A percentile compares a stretch with the other conserved stretches of the same genome.
Evolutionary conservation across 2,329 filamentous ascomycete species (phyloP).

Genomic region (Exophiala calicioides): DNA sequence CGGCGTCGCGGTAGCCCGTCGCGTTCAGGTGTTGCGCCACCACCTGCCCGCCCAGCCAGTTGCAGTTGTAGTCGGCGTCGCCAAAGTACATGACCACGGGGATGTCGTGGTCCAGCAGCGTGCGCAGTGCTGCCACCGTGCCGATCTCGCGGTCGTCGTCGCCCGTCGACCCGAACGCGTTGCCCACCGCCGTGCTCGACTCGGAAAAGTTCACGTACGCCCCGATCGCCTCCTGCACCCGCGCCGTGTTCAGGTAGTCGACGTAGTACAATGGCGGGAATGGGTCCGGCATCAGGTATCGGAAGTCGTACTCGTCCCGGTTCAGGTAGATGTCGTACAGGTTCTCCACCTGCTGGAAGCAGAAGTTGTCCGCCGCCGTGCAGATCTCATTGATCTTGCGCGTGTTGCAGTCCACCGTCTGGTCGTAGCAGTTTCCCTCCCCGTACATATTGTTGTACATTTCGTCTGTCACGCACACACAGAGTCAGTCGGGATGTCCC

Average conservation of each 20-base stretch:
- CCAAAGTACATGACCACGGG: constrained; percentile 37
- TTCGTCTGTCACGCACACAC: constrained; percentile 39
- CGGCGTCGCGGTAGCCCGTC: constrained; percentile 39
- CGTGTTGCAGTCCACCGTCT: constrained; percentile 56
- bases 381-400: constrained; percentile 52
- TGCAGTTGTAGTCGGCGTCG: constrained; percentile 37
- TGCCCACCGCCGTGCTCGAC: constrained; percentile 40
- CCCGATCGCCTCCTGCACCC: constrained; percentile 52
- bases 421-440: constrained; percentile 61
- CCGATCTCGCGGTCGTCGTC: constrained; percentile 47
- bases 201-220: constrained; percentile 54
- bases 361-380: constrained; percentile 57
- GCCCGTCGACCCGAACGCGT: constrained; percentile 47
- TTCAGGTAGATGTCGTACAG: constrained; percentile 54
- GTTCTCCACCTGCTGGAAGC: constrained; percentile 54
- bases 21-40: constrained; percentile 55
- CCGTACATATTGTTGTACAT: constrained; percentile 63
- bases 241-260: constrained; percentile 53
- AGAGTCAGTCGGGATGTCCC: not conserved
- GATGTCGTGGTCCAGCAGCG: constrained; percentile 45
- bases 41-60: constrained; percentile 52
- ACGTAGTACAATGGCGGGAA: constrained; percentile 47
- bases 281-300: constrained; percentile 38
- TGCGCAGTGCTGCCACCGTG: constrained; percentile 46
- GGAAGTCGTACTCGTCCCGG: constrained; percentile 56